Evolutionary conservation across 208 protist species (phyloP), one percentile per base, ranked within the genome.

Genomic region (Zelonia costaricensis): DNA sequence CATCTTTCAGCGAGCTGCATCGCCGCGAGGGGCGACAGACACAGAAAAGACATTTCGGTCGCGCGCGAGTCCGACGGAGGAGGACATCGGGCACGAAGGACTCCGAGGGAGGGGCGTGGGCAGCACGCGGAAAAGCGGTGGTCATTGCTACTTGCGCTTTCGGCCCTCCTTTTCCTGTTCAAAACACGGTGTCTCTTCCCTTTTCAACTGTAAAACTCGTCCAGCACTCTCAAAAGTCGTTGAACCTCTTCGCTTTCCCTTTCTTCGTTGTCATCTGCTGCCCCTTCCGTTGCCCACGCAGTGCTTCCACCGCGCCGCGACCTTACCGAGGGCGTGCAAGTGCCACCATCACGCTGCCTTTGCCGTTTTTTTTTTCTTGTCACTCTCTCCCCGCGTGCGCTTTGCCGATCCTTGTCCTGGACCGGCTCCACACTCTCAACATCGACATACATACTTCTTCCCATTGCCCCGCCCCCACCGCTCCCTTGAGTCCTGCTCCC

Each of bases 331-430:
- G 36, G 15, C 36, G 36, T 9, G 10, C 36, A 42, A 42, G 36
- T 42, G 10, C 9, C n/a, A n/a, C n/a, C n/a, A n/a, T n/a, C n/a
- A n/a, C n/a, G n/a, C n/a, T n/a, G n/a, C n/a, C n/a, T n/a, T n/a
- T n/a, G n/a, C n/a, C n/a, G n/a, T 53, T 9, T 22, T 22, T 46
- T 46, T 46, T 25, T 46, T 46, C 23, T 46, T 58, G 35, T 15
- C 0, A 10, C 25, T 52, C 46, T 30, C 46, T 1, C 27, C 13
- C 23, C 25, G 16, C 46, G 33, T 12, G 9, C 15, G 10, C 36
- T 15, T 42, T 15, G 9, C 36, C 36, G 15, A 42, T 42, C 36
- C 36, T 42, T 42, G 10, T 42, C 36, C 36, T 42, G 9, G 9
- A n/a, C n/a, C n/a, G n/a, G n/a, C n/a, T n/a, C n/a, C n/a, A n/a